Conservation (phyloP, 306 rosid species). For the Senna tora region DNA sequence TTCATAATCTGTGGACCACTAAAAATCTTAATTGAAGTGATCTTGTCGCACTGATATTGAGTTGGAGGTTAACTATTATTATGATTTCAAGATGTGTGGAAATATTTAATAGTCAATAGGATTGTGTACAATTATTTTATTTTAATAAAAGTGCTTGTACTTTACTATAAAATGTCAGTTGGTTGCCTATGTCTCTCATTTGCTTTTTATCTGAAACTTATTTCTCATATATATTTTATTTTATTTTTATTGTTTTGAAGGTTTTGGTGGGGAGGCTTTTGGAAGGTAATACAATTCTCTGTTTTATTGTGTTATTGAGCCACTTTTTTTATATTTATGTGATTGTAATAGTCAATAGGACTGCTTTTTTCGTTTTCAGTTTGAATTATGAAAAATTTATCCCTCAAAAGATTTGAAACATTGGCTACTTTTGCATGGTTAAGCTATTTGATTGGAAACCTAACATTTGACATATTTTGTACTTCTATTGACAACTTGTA, state of each 20-base stretch:
- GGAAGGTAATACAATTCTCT: slow-evolving; percentile 63
- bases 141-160: neutral
- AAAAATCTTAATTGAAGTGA: neutral
- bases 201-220: slow-evolving; percentile 29
- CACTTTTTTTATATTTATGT: slow-evolving; percentile 8
- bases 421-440: slow-evolving; percentile 27
- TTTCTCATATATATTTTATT: slow-evolving; percentile 33
- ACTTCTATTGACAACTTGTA: slow-evolving; percentile 46
- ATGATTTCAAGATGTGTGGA: neutral
- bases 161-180: neutral
- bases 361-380: too few species aligned
- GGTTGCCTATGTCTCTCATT: neutral
- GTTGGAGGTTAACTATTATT: neutral
- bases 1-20: neutral
- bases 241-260: slow-evolving; percentile 45
- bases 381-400: slow-evolving; percentile 12
- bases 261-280: slow-evolving; percentile 98
- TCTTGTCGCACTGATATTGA: neutral
- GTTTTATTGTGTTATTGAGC: neutral
- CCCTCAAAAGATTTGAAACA: slow-evolving; percentile 31
- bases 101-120: neutral
- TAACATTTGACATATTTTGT: slow-evolving; percentile 29
- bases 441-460: slow-evolving; percentile 9
- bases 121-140: neutral
- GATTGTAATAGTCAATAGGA: too few species aligned